Conservation (phyloP, 2,329 filamentous ascomycete species). For the Paramyrothecium roridum region DNA sequence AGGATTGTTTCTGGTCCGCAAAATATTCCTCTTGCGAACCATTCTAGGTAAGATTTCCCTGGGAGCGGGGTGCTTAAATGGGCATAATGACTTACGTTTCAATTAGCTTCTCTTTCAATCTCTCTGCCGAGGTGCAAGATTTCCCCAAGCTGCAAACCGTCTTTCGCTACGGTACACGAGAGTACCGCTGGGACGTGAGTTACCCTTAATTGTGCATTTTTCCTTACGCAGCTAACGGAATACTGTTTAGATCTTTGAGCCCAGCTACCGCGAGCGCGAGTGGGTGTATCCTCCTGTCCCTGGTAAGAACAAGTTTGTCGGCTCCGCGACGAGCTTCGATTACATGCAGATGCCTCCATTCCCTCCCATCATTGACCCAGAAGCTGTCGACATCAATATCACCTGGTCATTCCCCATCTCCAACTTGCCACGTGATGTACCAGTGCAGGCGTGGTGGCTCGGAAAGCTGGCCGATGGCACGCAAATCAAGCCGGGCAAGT, state of each 20-base stretch:
- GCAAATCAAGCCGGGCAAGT: slow-evolving; percentile 17
- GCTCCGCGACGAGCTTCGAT: slow-evolving; percentile 14
- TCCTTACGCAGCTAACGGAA: not conserved
- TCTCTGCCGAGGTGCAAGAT: slow-evolving; percentile 32
- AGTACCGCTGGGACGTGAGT: slow-evolving; percentile 12
- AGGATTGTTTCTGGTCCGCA: not conserved
- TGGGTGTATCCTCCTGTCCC: slow-evolving; percentile 22
- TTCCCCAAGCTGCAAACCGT: slow-evolving; percentile 11
- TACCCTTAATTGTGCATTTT: not conserved
- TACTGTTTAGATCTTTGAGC: slow-evolving; percentile 15
- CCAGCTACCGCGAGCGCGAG: slow-evolving; percentile 15
- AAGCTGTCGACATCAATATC: slow-evolving; percentile 12
- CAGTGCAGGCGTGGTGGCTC: slow-evolving; percentile 17
- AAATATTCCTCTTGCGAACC: not conserved
- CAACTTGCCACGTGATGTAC: slow-evolving; percentile 12
- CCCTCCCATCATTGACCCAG: not conserved
- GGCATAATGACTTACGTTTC: slow-evolving; percentile 48
- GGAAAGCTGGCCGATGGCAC: slow-evolving; percentile 20
- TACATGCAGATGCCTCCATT: slow-evolving; percentile 2
- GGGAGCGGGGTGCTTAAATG: not conserved
- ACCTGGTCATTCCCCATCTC: slow-evolving; percentile 13
- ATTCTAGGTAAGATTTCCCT: not conserved
- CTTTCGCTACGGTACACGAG: slow-evolving; percentile 10
- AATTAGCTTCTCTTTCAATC: slow-evolving; percentile 63
- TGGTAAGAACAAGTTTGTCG: slow-evolving; percentile 22